Percentiles rank a stretch among this genome's conserved stretches.
These are phyloP conservation scores for Trichophyton benhamiae DNA, from an alignment of 2,329 filamentous ascomycete genomes.

Conservation along the genomic window DNA sequence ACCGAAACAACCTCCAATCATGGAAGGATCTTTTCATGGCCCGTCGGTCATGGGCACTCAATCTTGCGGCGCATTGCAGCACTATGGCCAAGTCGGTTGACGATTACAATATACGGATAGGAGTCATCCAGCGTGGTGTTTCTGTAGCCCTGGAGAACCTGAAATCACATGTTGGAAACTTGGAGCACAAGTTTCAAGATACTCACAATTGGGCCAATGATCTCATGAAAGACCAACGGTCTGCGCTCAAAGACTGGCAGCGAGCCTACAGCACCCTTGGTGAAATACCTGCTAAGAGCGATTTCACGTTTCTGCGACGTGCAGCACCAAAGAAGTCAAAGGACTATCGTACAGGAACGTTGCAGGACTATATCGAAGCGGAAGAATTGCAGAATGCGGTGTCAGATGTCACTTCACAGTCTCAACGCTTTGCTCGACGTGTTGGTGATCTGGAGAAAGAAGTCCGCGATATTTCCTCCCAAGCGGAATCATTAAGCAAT, in stretches of 20 bases:
- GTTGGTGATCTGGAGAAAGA: slow-evolving; percentile 50
- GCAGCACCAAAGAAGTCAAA: slow-evolving; percentile 32
- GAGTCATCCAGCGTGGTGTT: slow-evolving; percentile 56
- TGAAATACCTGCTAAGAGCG: slow-evolving; percentile 32
- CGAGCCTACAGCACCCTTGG: slow-evolving; percentile 26
- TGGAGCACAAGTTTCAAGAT: slow-evolving; percentile 36
- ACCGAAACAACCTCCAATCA: slow-evolving; percentile 67
- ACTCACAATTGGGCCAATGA: slow-evolving; percentile 36
- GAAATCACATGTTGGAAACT: slow-evolving; percentile 35
- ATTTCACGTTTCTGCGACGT: slow-evolving; percentile 31
- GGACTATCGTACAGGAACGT: slow-evolving; percentile 41
- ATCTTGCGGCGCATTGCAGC: slow-evolving; percentile 56
- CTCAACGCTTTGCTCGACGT: slow-evolving; percentile 48
- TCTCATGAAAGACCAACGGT: slow-evolving; percentile 33
- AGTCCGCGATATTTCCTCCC: slow-evolving; percentile 48
- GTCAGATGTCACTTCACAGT: slow-evolving; percentile 46
- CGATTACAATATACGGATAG: slow-evolving; percentile 36
- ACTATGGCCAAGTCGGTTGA: slow-evolving; percentile 50
- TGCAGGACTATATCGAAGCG: slow-evolving; percentile 65
- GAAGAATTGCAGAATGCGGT: slow-evolving; percentile 62
- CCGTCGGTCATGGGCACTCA: slow-evolving; percentile 66
- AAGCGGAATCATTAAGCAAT: slow-evolving; percentile 33
- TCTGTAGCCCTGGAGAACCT: slow-evolving; percentile 72
- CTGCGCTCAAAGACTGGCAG: slow-evolving; percentile 34
- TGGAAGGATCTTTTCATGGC: slow-evolving; percentile 81